Percentiles rank a stretch among this genome's conserved stretches.
These are phyloP conservation scores for Narthecium ossifragum DNA, from an alignment of 106 monocot genomes.

Conservation along the genomic window DNA sequence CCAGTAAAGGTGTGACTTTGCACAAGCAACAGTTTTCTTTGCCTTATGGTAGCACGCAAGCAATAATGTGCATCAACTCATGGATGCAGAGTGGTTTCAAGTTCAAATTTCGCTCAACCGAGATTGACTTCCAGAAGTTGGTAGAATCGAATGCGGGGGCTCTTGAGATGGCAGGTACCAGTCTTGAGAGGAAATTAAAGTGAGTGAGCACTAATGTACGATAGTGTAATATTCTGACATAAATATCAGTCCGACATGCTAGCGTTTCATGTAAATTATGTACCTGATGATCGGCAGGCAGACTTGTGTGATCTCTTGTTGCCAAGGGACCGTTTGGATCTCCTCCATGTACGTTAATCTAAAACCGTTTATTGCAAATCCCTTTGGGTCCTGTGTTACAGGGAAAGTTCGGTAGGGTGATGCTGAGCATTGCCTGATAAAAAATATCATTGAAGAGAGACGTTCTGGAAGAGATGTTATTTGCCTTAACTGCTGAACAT, in stretches of 20 bases:
- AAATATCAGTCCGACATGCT: background rate
- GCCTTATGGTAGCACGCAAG: conserved; percentile 43
- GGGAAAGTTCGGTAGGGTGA: no score
- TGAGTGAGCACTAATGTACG: background rate
- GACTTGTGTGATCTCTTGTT: no score
- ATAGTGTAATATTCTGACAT: background rate
- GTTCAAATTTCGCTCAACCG: conserved; percentile 49
- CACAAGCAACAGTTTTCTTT: conserved; percentile 58
- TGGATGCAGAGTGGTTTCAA: conserved; percentile 67
- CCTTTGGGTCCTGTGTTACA: no score
- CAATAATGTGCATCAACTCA: conserved; percentile 53
- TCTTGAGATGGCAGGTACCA: background rate
- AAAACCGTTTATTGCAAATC: no score
- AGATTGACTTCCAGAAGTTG: conserved; percentile 60
- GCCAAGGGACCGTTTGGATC: no score
- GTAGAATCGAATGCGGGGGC: conserved; percentile 12
- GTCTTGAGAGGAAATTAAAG: conserved; percentile 10
- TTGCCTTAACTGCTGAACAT: no score
- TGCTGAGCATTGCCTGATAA: no score
- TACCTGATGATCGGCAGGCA: no score
- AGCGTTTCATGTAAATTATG: no score
- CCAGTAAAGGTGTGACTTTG: conserved; percentile 42
- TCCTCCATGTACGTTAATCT: no score
- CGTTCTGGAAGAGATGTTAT: no score
- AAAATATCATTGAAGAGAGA: no score